A percentile compares a stretch with the other conserved stretches of the same genome.
Conservation (phyloP, 83 land plant genomes). For the Picea abies region DNA sequence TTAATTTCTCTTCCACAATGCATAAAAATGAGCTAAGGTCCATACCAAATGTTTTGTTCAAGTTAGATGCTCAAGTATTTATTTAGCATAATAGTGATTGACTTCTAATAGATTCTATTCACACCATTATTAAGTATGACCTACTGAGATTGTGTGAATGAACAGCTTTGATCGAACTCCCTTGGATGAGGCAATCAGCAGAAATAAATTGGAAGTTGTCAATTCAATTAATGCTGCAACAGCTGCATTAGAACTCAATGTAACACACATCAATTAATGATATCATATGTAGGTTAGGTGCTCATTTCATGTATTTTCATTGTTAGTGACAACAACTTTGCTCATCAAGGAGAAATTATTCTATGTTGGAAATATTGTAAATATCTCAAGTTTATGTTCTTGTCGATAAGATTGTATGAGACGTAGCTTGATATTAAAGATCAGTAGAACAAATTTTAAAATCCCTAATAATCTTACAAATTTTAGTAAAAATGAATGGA, state of each 20-base stretch:
- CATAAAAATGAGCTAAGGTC: background rate
- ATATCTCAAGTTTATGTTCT: too few species aligned
- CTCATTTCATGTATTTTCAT: too few species aligned
- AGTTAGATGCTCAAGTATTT: background rate
- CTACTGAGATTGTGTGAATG: background rate
- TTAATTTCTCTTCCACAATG: background rate
- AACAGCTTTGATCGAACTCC: constrained; percentile 89
- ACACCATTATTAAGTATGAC: background rate
- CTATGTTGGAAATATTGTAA: too few species aligned
- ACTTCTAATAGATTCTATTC: background rate
- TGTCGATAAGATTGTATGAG: too few species aligned
- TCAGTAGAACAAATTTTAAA: too few species aligned
- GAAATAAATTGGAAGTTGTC: constrained; percentile 70
- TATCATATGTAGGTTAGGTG: background rate
- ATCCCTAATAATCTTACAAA: too few species aligned
- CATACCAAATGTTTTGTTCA: background rate
- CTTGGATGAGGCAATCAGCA: constrained; percentile 82
- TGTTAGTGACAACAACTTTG: too few species aligned
- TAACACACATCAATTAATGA: background rate
- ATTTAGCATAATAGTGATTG: background rate
- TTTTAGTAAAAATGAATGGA: too few species aligned
- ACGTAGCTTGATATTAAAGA: too few species aligned
- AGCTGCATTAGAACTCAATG: constrained; percentile 45
- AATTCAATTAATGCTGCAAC: constrained; percentile 66
- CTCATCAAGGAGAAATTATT: too few species aligned